Conservation (phyloP, 345 rosid species). For the Gossypium mustelinum region DNA sequence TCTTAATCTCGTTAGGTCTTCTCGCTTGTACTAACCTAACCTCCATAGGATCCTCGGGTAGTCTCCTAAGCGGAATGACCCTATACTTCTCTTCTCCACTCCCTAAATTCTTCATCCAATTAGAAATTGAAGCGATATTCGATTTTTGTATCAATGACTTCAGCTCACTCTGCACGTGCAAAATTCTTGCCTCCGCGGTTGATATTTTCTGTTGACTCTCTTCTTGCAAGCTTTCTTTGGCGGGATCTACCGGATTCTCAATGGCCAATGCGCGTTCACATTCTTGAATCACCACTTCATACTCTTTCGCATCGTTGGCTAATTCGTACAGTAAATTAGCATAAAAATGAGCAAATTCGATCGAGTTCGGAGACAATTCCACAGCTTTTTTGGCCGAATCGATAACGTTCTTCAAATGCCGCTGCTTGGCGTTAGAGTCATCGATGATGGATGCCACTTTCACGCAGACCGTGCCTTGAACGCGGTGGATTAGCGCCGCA, state of each 20-base stretch:
- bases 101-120: slow-evolving; percentile 82
- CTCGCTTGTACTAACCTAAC: slow-evolving; percentile 59
- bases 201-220: slow-evolving; percentile 76
- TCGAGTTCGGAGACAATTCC: slow-evolving; percentile 66
- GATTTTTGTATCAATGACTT: slow-evolving; percentile 71
- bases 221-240: slow-evolving; percentile 75
- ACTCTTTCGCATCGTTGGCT: slow-evolving; percentile 75
- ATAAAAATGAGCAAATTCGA: slow-evolving; percentile 80
- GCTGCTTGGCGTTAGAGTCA: slow-evolving; percentile 66
- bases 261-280: slow-evolving; percentile 80
- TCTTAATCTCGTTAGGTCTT: slow-evolving; percentile 91
- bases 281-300: slow-evolving; percentile 76
- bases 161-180: slow-evolving; percentile 70
- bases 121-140: slow-evolving; percentile 60
- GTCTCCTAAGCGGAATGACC: slow-evolving; percentile 64
- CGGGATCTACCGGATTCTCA: slow-evolving; percentile 80
- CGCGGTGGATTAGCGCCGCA: slow-evolving; percentile 65
- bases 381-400: slow-evolving; percentile 72
- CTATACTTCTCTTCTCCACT: slow-evolving; percentile 79
- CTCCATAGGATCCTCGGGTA: slow-evolving; percentile 89
- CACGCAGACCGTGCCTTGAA: slow-evolving; percentile 71
- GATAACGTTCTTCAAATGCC: slow-evolving; percentile 60
- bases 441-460: slow-evolving; percentile 75
- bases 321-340: slow-evolving; percentile 82
- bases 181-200: slow-evolving; percentile 69